Percentiles rank a stretch among this genome's conserved stretches.
phyloP scores from a whole-genome alignment of 2,329 filamentous ascomycete genomes.

The Colletotrichum spinosum region DNA sequence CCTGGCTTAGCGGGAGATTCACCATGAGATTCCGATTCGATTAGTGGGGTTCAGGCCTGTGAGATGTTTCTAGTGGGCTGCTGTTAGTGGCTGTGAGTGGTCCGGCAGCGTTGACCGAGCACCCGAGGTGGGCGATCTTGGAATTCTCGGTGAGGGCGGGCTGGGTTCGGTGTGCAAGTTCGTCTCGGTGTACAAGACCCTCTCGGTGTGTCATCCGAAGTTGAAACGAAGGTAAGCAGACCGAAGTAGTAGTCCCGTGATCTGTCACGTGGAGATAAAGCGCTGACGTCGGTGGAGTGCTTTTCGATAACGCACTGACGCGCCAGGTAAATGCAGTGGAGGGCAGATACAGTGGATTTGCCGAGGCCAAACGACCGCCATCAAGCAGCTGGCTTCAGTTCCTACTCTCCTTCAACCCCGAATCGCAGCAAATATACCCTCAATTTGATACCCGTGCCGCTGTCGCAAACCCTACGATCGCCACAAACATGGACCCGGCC shows the following conservation, averaged over 20 bases:
- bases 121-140: background rate
- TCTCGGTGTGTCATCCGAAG: background rate
- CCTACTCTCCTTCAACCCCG: background rate
- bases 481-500: slow-evolving; percentile 63
- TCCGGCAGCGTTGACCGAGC: background rate
- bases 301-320: background rate
- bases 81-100: slow-evolving; percentile 4
- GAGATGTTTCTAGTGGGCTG: no score
- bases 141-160: background rate
- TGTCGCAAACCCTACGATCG: slow-evolving; percentile 12
- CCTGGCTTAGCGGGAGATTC: slow-evolving; percentile 18
- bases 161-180: no score
- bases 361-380: no score
- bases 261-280: background rate
- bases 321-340: background rate
- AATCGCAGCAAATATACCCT: slow-evolving; percentile 5
- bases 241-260: background rate
- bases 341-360: no score
- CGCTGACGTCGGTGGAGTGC: slow-evolving; percentile 13
- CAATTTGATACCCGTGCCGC: background rate
- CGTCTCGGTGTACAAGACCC: no score
- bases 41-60: background rate
- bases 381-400: background rate
- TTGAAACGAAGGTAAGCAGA: background rate
- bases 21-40: background rate